Base-by-base conservation (phyloP, 371 early-diverging fungal genomes). In the Apophysomyces elegans region DNA sequence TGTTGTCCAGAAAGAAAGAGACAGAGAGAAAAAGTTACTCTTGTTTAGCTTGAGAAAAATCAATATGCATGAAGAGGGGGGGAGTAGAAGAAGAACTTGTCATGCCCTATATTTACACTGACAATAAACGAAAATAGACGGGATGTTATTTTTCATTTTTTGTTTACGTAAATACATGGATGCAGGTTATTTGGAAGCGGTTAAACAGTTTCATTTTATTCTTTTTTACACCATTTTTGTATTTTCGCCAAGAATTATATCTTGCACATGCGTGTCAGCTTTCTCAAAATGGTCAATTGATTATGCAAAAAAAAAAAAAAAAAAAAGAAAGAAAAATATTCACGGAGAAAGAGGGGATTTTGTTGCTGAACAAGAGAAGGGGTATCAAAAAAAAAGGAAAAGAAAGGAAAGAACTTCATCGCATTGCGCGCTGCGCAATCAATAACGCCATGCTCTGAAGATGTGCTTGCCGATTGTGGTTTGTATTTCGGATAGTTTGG, bases 341-440 rank as follows among this genome's bases (percentile, higher is more conserved):
- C 60, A 21, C 41, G 60, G 60, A 59, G 60, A 43, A 43, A 38
- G 60, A 45, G 43, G 60, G 56, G 54, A 50, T 50, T 5, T 18
- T 50, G 54, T 50, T 50, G 56, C 61, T 66, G 59, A 46, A 47
- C 59, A 46, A 50, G 32, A 58, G 47, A 65, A 36, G 59, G 65
- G 59, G 46, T 58, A 26, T 56, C 12, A 39, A 16, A 26, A 26
- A 26, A 26, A 2, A 26, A 26, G 32, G 2, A 2, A 26, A 1
- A 26, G 32, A 26, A 0, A 26, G 2, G 2, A 26, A 26, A 26
- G n/a, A 44, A 44, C 14, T 57, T 68, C 47, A 68, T 47, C 69
- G 69, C 62, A 69, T 64, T 32, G 65, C 65, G 45, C 69, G 69
- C 69, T 64, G 65, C 43, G 69, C 69, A 69, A 69, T 69, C 43